Base-by-base conservation (phyloP, 495 filamentous ascomycete genomes). In the Astrocystis sublimbata region DNA sequence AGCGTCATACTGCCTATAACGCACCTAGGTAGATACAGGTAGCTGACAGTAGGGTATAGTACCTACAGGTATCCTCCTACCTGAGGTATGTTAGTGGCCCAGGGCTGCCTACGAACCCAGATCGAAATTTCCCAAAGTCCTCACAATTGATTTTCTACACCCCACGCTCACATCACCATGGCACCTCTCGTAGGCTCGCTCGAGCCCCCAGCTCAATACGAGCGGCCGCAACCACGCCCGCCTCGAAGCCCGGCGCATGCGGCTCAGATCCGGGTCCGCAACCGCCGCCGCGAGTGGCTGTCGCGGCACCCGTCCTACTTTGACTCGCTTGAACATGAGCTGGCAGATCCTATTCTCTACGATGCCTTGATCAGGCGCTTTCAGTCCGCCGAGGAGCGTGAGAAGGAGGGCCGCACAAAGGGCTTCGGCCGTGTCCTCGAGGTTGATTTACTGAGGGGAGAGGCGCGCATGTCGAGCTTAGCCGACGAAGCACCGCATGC, bases 351-450 rank as follows among this genome's bases (percentile, higher is more conserved):
- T 0, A 77, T 93, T 23, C 81, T 92, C 43, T 92, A 96, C 76
- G 90, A 93, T 70, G 83, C 85, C 56, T 79, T 92, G 13, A 85
- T 96, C 66, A 86, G 89, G 45, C 88, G 87, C 62, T 93, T 92
- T 73, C 90, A 91, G 55, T 86, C 85, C 3, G 71, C 88, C 13
- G 79, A 81, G 13, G 91, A 96, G 75, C 81, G 90, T 54, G 88
- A 92, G 71, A 82, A 79, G 13, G 88, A 91, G 61, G 89, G 87
- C 12, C 83, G 83, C 13, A 77, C 74, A 3, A 90, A 89, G 69
- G 90, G 91, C 1, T 92, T 91, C 68, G 85, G 87, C 3, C 88
- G 89, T 12, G 76, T 87, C 3, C 80, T 93, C 0, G 86, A 92
- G 68, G 83, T 88, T 1, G 89, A 91, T 64, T 72, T 93, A 0